Base-by-base conservation (phyloP, 2,329 filamentous ascomycete genomes). In the Ambrosiella cleistominuta region DNA sequence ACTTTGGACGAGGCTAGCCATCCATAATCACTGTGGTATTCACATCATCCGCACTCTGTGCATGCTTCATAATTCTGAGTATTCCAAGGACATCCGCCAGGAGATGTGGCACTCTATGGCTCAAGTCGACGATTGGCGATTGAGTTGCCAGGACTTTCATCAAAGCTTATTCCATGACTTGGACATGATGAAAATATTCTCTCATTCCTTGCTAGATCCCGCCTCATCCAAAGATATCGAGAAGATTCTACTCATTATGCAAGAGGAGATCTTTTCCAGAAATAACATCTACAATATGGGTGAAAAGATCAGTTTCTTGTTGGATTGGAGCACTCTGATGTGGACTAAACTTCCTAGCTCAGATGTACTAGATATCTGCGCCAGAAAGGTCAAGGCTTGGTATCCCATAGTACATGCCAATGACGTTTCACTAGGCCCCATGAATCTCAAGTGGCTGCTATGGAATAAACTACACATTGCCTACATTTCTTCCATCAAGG, bases 51-150 rank as follows among this genome's bases (percentile, higher is more conserved):
- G 54, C 2, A 45, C 35, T 13, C 27, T 56, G 3, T 36, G 44
- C 2, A n/a, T 56, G 8, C 54, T 56, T n/a, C 40, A 56, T 38
- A 56, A 56, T 36, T 56, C 54, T 13, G 39, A 15, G 36, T 56
- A 56, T 12, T 45, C 54, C 7, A 36, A n/a, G 3, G 39, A 47
- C 27, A 45, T 56, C 11, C 39, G 47, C 13, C 7, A n/a, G 6
- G 54, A 56, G 54, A 17, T 56, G 11, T 37, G 44, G 17, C 44
- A 47, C 9, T 39, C 40, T 8, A 56, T 56, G 54, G 19, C 15
- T 11, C 9, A 13, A 2, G 27, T 47, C 13, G 40, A 15, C 5
- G 54, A 56, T 5, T 56, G 54, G 54, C n/a, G 54, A 7, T 15
- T 38, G 11, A 35, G 44, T 6, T 56, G 39, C 11, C 54, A 56